Base-by-base conservation (phyloP, 2,329 filamentous ascomycete species). In the Penicillium vulpinum region DNA sequence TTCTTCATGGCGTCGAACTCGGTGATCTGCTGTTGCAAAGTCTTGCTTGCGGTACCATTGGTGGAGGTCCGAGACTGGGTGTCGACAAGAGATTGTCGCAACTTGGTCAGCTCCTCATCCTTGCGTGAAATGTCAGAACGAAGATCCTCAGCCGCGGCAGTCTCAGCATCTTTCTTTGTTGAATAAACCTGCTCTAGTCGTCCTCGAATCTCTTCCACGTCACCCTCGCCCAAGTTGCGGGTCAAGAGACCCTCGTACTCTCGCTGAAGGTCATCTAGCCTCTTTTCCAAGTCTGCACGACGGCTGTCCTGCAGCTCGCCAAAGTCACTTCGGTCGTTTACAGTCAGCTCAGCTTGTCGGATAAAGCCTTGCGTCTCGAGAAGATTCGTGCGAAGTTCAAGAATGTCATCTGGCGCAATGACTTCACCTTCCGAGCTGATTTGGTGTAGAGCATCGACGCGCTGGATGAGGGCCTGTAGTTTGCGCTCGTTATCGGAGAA, bases 1-100 rank as follows among this genome's bases (percentile, higher is more conserved):
- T 99, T 99, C 87, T 99, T 99, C 92, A 99, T 99, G 58, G 91
- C 90, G 76, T 99, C 94, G 68, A 99, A 99, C 73, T 99, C 94
- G 57, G 93, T 91, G 75, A 99, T 96, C 78, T 97, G 94, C 79
- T 99, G 93, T 73, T 96, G 92, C 43, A 97, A 86, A 13, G 91
- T 95, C 83, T 96, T 96, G 82, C 72, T 70, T 16, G 77, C 74
- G 21, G 79, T 76, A 41, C 85, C 86, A 62, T 87, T 91, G 26
- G 87, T 83, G 28, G 81, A 77, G 18, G 80, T 81, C 16, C 70
- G 70, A 26, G 70, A 68, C 51, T 77, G 70, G 13, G 94, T 83
- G 60, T 92, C 88, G 41, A 95, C 90, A 45, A 96, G 86, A 33
- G 92, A 85, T 33, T 85, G 83, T 77, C 89, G 91, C 76, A 97